Conservation (phyloP, 1,284 basidiomycete genomes). For the Cystobasidium sp. region DNA sequence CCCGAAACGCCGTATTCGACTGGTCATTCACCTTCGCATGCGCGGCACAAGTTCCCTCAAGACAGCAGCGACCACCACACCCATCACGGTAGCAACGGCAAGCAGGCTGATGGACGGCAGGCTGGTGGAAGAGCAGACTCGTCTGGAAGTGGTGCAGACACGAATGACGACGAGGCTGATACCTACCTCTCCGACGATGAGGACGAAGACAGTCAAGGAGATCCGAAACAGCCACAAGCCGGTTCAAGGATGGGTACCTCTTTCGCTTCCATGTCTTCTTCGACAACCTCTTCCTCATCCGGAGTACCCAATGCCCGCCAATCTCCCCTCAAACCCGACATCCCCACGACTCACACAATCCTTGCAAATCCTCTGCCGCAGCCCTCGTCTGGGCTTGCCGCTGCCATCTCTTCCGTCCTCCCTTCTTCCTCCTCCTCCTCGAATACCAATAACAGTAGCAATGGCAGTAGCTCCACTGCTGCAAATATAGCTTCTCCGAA, state of each 20-base stretch:
- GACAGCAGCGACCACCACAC: background rate
- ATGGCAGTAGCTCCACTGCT: too few species aligned
- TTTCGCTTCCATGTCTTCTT: background rate
- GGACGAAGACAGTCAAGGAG: background rate
- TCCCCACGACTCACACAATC: constrained; percentile 58
- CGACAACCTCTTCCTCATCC: constrained; percentile 14
- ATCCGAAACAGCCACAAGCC: background rate
- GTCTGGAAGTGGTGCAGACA: too few species aligned
- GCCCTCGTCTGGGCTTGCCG: constrained; percentile 38
- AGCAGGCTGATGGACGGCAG: background rate
- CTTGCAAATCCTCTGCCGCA: constrained; percentile 54
- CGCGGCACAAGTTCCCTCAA: constrained; percentile 40
- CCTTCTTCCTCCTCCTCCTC: constrained; percentile 21
- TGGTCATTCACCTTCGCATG: constrained; percentile 40
- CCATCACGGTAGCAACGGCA: background rate
- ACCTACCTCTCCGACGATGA: background rate
- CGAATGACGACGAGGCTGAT: background rate
- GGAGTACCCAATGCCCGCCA: constrained; percentile 8
- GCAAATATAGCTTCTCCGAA: too few species aligned
- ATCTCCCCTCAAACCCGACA: constrained; percentile 43
- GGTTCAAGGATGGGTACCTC: background rate
- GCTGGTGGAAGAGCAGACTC: background rate
- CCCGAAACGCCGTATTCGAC: constrained; percentile 33
- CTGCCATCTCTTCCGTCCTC: constrained; percentile 40
- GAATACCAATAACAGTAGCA: background rate